These are phyloP conservation scores for Phytophthora capsici DNA, from an alignment of 352 stramenopile genomes.

Conservation along the genomic window DNA sequence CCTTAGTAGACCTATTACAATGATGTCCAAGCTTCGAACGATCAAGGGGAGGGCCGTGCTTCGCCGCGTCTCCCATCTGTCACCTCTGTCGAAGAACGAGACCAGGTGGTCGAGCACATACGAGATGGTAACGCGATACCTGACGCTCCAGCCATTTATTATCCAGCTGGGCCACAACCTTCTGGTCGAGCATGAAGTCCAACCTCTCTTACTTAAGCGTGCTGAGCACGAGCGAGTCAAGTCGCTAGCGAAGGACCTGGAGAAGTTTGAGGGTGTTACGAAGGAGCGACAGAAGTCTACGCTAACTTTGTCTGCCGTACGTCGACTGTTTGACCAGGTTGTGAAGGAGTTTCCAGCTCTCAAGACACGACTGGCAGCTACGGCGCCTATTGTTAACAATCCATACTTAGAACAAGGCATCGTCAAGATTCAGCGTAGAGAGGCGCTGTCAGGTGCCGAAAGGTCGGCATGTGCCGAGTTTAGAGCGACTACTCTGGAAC, in stretches of 20 bases:
- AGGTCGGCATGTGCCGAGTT: neutral
- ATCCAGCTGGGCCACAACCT: neutral
- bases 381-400: neutral
- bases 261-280: neutral
- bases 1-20: no score
- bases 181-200: neutral
- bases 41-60: neutral
- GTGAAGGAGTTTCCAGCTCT: neutral
- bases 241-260: neutral
- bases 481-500: neutral
- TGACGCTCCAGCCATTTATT: neutral
- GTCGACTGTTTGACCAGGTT: neutral
- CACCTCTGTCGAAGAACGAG: neutral
- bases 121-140: neutral
- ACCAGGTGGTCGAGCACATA: neutral
- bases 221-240: neutral
- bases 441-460: no score
- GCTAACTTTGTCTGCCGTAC: neutral
- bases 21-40: no score
- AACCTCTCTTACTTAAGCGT: neutral
- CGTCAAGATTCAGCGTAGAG: neutral
- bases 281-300: neutral
- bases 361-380: neutral
- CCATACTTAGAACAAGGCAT: neutral
- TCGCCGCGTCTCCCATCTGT: neutral